Conservation (phyloP, 2,329 filamentous ascomycete genomes). For the Lecanosticta acicola region DNA sequence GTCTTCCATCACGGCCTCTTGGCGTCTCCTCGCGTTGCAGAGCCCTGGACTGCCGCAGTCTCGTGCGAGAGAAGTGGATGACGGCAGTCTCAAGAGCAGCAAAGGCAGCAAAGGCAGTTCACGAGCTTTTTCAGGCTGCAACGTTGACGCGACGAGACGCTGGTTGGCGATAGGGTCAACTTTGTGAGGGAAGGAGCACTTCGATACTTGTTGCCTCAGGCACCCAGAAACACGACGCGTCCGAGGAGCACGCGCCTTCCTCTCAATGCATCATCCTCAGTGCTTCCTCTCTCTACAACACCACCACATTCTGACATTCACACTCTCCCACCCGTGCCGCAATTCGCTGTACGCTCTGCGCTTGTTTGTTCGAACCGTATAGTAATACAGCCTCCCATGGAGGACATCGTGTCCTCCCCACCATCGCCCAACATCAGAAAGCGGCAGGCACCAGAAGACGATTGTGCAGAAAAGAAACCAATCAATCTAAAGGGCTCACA, state of each 20-base stretch:
- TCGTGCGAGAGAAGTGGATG: too few species aligned
- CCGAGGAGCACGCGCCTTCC: background rate
- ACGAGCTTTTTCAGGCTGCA: too few species aligned
- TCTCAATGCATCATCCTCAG: background rate
- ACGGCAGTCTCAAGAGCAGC: too few species aligned
- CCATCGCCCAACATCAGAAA: slow-evolving; percentile 23
- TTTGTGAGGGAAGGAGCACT: slow-evolving; percentile 2
- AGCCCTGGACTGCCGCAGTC: too few species aligned
- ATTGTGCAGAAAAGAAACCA: slow-evolving; percentile 23
- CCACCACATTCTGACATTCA: too few species aligned
- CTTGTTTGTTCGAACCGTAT: too few species aligned
- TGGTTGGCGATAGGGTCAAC: too few species aligned
- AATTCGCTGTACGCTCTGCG: too few species aligned
- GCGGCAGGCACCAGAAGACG: slow-evolving; percentile 23
- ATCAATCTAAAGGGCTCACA: slow-evolving; percentile 32
- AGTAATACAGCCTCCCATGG: slow-evolving; percentile 18
- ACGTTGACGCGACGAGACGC: too few species aligned
- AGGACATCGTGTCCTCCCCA: slow-evolving; percentile 29
- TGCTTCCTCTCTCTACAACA: background rate
- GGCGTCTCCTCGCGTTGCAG: too few species aligned
- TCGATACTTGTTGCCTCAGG: background rate
- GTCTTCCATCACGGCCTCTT: slow-evolving; percentile 19
- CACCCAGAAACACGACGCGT: background rate
- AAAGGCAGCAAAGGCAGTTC: too few species aligned
- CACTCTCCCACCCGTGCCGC: too few species aligned